phyloP scores from a whole-genome alignment of 2,329 filamentous ascomycete species.

The Botrytis porri region DNA sequence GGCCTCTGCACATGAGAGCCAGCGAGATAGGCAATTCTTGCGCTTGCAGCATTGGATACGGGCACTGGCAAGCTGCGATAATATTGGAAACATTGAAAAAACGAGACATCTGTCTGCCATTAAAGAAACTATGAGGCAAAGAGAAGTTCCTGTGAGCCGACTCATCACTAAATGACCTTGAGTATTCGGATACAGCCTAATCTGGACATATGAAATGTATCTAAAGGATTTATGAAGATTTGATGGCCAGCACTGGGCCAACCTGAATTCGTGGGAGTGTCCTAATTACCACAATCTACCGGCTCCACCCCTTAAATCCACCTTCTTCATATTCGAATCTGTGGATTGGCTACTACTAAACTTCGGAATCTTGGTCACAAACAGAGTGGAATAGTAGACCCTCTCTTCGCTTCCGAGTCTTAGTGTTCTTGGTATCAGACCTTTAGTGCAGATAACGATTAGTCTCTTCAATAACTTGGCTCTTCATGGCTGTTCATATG shows the following conservation, averaged over 20 bases:
- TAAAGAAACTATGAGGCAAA: background rate
- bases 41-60: background rate
- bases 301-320: background rate
- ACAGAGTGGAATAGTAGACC: rapidly evolving
- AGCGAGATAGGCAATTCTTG: too few relatives aligned
- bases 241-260: rapidly evolving
- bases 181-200: background rate
- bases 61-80: background rate
- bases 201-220: background rate
- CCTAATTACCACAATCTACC: background rate
- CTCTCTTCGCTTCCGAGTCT: background rate
- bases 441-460: background rate
- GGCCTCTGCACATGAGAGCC: too few relatives aligned
- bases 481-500: background rate
- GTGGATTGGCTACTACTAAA: background rate
- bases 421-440: background rate
- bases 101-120: background rate
- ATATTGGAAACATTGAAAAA: background rate
- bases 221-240: background rate
- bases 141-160: background rate
- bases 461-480: background rate
- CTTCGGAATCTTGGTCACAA: background rate
- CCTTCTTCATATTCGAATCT: background rate
- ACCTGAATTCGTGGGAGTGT: background rate
- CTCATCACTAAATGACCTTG: background rate